phyloP scores from a whole-genome alignment of 352 stramenopile species.

The Pythium insidiosum region DNA sequence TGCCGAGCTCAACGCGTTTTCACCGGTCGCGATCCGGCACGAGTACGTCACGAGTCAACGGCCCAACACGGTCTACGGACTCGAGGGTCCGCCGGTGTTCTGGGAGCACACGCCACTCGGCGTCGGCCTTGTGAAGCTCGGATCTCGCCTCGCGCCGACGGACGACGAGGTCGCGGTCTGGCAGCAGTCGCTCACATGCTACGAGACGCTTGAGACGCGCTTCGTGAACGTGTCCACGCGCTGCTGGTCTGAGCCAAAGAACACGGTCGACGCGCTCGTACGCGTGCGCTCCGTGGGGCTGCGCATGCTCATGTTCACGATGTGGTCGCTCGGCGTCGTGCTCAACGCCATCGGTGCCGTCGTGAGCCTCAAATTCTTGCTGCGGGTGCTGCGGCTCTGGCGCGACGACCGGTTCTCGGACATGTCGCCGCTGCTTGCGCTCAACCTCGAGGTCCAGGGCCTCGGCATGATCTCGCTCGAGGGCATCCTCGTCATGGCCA shows the following conservation, averaged over 20 bases:
- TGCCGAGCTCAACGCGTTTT: too few relatives aligned
- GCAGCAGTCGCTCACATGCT: constrained; percentile 20
- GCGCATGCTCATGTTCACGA: constrained; percentile 24
- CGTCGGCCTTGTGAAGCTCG: constrained; percentile 18
- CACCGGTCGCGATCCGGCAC: too few relatives aligned
- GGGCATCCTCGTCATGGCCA: constrained; percentile 20
- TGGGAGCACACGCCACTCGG: constrained; percentile 19
- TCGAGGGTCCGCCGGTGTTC: constrained; percentile 20
- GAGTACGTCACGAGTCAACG: too few relatives aligned
- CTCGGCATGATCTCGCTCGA: constrained; percentile 22
- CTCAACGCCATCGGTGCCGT: constrained; percentile 23
- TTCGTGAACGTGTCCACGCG: constrained; percentile 26
- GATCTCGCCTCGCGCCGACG: constrained; percentile 4
- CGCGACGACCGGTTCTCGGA: constrained; percentile 15
- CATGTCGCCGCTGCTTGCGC: constrained; percentile 20
- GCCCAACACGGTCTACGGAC: too few relatives aligned
- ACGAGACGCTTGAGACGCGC: constrained; percentile 22
- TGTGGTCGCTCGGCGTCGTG: constrained; percentile 29
- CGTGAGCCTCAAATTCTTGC: constrained; percentile 17
- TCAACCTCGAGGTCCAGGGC: constrained; percentile 29
- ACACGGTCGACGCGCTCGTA: constrained; percentile 8
- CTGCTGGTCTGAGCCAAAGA: constrained; percentile 28
- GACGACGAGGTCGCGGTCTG: constrained; percentile 3
- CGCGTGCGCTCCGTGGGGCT: constrained; percentile 16
- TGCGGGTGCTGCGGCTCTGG: constrained; percentile 15